phyloP scores from a whole-genome alignment of 116 monocot species.

The Trichopus zeylanicus region DNA sequence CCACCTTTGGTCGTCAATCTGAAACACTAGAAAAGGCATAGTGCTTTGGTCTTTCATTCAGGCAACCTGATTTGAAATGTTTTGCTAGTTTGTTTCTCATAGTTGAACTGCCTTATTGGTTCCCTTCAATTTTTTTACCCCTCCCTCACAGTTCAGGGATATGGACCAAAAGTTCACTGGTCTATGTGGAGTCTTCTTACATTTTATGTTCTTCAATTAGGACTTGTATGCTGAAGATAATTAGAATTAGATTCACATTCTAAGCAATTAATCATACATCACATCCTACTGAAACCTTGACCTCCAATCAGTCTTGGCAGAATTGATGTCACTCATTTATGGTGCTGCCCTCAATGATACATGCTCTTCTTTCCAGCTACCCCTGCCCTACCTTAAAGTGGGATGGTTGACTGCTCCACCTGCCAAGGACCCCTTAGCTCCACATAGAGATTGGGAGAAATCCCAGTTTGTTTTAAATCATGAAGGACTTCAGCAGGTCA shows the following conservation, averaged over 20 bases:
- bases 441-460: conserved; percentile 86
- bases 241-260: background rate
- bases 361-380: conserved; percentile 41
- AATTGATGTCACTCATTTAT: background rate
- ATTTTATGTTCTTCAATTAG: background rate
- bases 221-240: background rate
- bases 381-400: conserved; percentile 89
- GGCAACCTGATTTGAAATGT: too few relatives aligned
- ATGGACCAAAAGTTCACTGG: too few relatives aligned
- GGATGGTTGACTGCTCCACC: conserved; percentile 81
- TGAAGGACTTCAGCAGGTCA: conserved; percentile 85
- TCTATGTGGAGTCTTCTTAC: background rate
- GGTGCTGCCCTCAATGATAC: background rate
- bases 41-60: too few relatives aligned
- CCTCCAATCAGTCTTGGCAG: background rate
- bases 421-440: conserved; percentile 53
- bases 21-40: too few relatives aligned
- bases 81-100: too few relatives aligned
- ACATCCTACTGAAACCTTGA: background rate
- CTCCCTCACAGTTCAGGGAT: too few relatives aligned
- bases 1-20: too few relatives aligned
- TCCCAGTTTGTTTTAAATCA: conserved; percentile 89
- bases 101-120: too few relatives aligned
- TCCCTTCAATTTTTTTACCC: too few relatives aligned
- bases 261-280: background rate